Evolutionary conservation across 495 filamentous ascomycete species (phyloP).

Genomic region (Staphylotrichum tortipilum): DNA sequence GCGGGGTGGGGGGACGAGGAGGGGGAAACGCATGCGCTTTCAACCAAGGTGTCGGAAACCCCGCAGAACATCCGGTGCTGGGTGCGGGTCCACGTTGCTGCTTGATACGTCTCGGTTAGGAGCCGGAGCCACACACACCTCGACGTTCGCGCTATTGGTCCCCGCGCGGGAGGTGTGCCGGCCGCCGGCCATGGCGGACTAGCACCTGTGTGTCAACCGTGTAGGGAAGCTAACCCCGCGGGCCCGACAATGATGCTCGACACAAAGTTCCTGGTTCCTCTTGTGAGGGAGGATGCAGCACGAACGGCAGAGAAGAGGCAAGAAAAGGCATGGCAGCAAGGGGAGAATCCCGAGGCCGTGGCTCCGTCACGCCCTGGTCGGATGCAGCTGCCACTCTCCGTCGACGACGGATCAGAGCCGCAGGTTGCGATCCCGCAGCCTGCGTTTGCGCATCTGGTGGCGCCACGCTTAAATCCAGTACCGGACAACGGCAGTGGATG

Average conservation of each 20-base stretch:
- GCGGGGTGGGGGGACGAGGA: background rate
- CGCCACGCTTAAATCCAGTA: background rate
- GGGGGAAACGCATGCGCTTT: background rate
- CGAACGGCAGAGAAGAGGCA: no score
- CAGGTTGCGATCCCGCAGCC: no score
- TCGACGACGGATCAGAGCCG: no score
- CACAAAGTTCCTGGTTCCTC: no score
- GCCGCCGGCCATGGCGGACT: background rate
- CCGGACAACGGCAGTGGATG: no score
- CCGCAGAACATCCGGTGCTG: background rate
- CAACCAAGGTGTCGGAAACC: background rate
- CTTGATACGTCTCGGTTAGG: background rate
- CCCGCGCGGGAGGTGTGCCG: no score
- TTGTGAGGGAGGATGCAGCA: no score
- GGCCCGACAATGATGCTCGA: background rate
- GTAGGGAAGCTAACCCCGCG: background rate
- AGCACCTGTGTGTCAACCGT: background rate
- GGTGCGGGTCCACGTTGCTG: background rate
- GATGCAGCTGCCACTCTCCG: no score
- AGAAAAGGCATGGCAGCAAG: no score
- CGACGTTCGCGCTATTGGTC: no score
- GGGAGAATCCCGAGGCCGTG: no score
- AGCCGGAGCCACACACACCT: background rate
- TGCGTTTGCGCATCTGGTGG: background rate
- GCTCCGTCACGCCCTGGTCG: no score